Percentiles rank a stretch among this genome's conserved stretches.
Conservation (phyloP, 148 eudicot species). For the Linanthus parryae region DNA sequence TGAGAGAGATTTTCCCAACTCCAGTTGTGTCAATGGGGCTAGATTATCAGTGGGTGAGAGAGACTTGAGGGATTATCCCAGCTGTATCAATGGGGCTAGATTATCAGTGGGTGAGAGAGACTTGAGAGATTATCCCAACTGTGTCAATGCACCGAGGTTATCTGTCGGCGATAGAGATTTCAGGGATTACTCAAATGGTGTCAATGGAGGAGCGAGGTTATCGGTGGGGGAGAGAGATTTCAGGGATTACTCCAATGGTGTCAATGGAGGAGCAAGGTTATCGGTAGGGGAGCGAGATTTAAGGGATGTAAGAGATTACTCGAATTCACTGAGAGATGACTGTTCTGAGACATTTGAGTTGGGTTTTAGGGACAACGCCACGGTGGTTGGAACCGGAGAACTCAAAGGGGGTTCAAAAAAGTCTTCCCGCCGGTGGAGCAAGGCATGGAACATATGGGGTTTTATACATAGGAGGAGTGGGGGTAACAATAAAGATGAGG, state of each 20-base stretch:
- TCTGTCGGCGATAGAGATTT: no score
- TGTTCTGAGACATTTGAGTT: slow-evolving; percentile 64
- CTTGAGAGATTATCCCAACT: slow-evolving; percentile 26
- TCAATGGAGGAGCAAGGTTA: slow-evolving; percentile 3
- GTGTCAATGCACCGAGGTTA: not conserved
- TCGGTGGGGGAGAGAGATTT: no score
- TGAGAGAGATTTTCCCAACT: no score
- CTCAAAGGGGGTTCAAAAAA: slow-evolving; percentile 58
- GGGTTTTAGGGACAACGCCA: slow-evolving; percentile 49
- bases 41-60: no score
- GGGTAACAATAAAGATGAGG: slow-evolving; percentile 35
- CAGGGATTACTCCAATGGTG: no score
- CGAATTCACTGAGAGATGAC: slow-evolving; percentile 43
- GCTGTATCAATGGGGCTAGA: no score
- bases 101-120: slow-evolving; percentile 25
- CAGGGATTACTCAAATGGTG: no score
- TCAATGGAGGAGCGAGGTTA: no score
- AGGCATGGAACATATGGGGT: slow-evolving; percentile 76
- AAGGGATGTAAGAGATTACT: slow-evolving; percentile 29
- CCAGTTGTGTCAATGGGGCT: no score
- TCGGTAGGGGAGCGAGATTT: slow-evolving; percentile 25
- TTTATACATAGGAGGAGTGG: slow-evolving; percentile 43
- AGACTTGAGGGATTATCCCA: no score
- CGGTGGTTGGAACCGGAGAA: slow-evolving; percentile 41
- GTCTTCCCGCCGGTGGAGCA: slow-evolving; percentile 55